Evolutionary conservation across 768 basidiomycete genomes (phyloP), one percentile per base, ranked within the genome.

Genomic region (Gloeostereum incarnatum): DNA sequence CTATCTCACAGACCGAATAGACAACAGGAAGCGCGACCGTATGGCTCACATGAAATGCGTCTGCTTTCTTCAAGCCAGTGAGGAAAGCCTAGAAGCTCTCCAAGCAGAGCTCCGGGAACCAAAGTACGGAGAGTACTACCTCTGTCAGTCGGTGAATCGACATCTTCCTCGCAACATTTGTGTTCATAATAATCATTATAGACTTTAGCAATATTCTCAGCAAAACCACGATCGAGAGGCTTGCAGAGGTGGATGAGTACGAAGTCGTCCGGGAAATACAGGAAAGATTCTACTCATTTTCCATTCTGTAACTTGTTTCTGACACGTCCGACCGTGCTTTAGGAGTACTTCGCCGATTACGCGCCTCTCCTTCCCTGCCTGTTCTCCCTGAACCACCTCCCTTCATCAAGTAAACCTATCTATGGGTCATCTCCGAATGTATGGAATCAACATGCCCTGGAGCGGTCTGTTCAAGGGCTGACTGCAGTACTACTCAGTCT

Each of bases 341-440:
- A 90, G 92, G 96, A 99, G 74, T 90, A 90, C 64, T 99, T 97
- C 58, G 92, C 91, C 47, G 96, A 99, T 59, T 98, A 92, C 50
- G 74, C 88, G 1, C 90, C 94, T 0, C 67, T 97, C 31, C 63
- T 90, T 2, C 82, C 91, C 1, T 85, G 71, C 27, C 63, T 98
- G 17, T 97, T 94, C 65, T 89, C 92, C 10, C 61, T 98, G 31
- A 86, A 87, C 49, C 74, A 91, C 52, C 62, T 62, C 0, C 88
- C 92, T 1, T 71, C 77, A 0, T 49, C 65, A 9, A 59, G 67
- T 19, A 68, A 59, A 44, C 85, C 85, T 2, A 54, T 92, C 13
- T 91, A 85, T 52, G 86, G 82, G 14, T 65, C 77, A 17, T 73
- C 73, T 1, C 69, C 74, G n/a, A 81, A 75, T 49, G 51, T 65